Evolutionary conservation across 352 stramenopile species (phyloP).

Genomic region (Phytopythium helicoides): DNA sequence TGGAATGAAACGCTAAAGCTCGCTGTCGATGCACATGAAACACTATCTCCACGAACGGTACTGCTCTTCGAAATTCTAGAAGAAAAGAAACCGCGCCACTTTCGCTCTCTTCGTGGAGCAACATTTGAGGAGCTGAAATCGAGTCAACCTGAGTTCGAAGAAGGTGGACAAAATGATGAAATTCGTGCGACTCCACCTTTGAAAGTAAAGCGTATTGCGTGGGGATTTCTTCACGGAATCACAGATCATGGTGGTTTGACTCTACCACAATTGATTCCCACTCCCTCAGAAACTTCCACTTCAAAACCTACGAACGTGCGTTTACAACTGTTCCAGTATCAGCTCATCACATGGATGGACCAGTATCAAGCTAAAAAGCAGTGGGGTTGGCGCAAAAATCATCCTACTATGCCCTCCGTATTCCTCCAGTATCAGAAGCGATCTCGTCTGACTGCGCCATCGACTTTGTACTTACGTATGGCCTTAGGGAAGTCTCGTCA

Average conservation of each 20-base stretch:
- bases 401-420: slow-evolving; percentile 35
- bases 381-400: slow-evolving; percentile 37
- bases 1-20: slow-evolving; percentile 46
- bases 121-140: background rate
- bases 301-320: slow-evolving; percentile 11
- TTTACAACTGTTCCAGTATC: slow-evolving; percentile 58
- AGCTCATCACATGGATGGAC: slow-evolving; percentile 60
- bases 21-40: slow-evolving; percentile 24
- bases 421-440: slow-evolving; percentile 70
- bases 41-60: slow-evolving; percentile 36
- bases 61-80: slow-evolving; percentile 64
- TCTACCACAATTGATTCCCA: slow-evolving; percentile 15
- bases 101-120: background rate
- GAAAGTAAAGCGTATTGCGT: slow-evolving; percentile 37
- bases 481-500: background rate
- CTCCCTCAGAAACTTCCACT: background rate
- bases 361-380: slow-evolving; percentile 50
- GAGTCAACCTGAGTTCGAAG: slow-evolving; percentile 9
- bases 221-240: slow-evolving; percentile 63
- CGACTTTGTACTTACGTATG: slow-evolving; percentile 39
- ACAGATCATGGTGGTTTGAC: slow-evolving; percentile 44
- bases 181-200: background rate
- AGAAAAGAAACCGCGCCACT: slow-evolving; percentile 6
- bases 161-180: slow-evolving; percentile 4
- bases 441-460: slow-evolving; percentile 17